These are phyloP conservation scores for Cercophora sp. DNA, from an alignment of 495 filamentous ascomycete species.

Conservation along the genomic window DNA sequence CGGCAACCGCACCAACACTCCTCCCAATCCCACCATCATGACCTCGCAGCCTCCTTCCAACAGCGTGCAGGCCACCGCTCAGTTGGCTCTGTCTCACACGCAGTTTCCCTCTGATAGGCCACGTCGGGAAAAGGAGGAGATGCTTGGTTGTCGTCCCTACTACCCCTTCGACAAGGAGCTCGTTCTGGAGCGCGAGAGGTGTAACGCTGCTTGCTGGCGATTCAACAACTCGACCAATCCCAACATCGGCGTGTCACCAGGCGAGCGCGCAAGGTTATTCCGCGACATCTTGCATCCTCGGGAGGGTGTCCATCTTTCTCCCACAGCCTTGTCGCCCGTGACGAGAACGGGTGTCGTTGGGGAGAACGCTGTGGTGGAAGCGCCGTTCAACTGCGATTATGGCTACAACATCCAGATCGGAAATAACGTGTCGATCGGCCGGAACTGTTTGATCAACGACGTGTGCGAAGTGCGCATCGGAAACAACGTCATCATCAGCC, in stretches of 20 bases:
- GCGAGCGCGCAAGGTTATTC: conserved; percentile 78
- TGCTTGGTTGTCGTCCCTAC: conserved; percentile 81
- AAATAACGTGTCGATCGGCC: conserved; percentile 78
- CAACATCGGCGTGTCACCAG: conserved; percentile 64
- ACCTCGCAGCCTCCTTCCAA: conserved; percentile 28
- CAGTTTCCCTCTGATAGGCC: conserved; percentile 39
- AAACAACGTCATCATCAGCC: conserved; percentile 73
- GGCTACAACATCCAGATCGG: conserved; percentile 91
- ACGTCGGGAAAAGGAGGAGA: conserved; percentile 85
- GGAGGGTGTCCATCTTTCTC: conserved; percentile 45
- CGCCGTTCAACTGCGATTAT: conserved; percentile 91
- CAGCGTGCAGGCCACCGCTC: conserved; percentile 53
- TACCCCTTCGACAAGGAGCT: conserved; percentile 73
- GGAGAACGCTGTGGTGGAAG: conserved; percentile 73
- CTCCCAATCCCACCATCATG: conserved; percentile 28
- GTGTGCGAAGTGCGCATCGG: conserved; percentile 70
- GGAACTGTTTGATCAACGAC: conserved; percentile 85
- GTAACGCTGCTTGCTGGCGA: conserved; percentile 75
- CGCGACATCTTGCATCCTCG: conserved; percentile 61
- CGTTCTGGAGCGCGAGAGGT: conserved; percentile 79
- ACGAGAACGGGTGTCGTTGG: conserved; percentile 63
- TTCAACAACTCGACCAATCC: conserved; percentile 91
- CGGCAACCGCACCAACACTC: conserved; percentile 44
- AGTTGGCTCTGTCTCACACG: conserved; percentile 54
- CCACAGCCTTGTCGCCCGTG: conserved; percentile 44